A percentile compares a stretch with the other conserved stretches of the same genome.
Conservation (phyloP, 2,329 filamentous ascomycete genomes). For the Ceratocystis ficicola region DNA sequence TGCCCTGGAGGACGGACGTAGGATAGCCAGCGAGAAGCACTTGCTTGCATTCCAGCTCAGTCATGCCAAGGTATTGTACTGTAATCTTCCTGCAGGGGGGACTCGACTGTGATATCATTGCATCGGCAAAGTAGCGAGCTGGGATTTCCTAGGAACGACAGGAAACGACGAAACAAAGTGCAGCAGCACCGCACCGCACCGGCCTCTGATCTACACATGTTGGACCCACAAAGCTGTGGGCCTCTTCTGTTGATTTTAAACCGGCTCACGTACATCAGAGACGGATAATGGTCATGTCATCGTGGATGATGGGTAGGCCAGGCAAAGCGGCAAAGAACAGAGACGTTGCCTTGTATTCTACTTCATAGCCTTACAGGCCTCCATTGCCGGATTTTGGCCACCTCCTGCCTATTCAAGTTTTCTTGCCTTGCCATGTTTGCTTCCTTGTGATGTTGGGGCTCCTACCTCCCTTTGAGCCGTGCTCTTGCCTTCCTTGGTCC, state of each 20-base stretch:
- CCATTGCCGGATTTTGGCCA: too few species aligned
- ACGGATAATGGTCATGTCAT: neutral
- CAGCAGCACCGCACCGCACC: too few species aligned
- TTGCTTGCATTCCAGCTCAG: neutral
- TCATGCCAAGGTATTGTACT: neutral
- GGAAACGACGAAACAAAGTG: neutral
- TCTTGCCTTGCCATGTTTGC: neutral
- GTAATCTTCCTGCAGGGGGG: neutral
- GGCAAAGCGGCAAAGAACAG: too few species aligned
- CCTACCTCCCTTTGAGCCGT: constrained; percentile 7
- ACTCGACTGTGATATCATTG: neutral
- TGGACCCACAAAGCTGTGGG: too few species aligned
- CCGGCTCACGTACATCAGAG: too few species aligned
- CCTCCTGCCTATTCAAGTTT: neutral
- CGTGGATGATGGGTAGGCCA: neutral
- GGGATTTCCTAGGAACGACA: neutral
- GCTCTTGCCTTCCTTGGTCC: constrained; percentile 7
- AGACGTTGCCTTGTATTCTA: neutral
- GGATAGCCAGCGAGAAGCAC: neutral
- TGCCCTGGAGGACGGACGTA: neutral
- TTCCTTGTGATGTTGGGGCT: neutral
- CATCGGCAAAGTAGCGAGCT: neutral
- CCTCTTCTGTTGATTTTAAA: too few species aligned
- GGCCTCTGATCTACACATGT: too few species aligned
- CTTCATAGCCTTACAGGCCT: too few species aligned